phyloP scores from a whole-genome alignment of 2,329 filamentous ascomycete species.

The Zymoseptoria pseudotritici region DNA sequence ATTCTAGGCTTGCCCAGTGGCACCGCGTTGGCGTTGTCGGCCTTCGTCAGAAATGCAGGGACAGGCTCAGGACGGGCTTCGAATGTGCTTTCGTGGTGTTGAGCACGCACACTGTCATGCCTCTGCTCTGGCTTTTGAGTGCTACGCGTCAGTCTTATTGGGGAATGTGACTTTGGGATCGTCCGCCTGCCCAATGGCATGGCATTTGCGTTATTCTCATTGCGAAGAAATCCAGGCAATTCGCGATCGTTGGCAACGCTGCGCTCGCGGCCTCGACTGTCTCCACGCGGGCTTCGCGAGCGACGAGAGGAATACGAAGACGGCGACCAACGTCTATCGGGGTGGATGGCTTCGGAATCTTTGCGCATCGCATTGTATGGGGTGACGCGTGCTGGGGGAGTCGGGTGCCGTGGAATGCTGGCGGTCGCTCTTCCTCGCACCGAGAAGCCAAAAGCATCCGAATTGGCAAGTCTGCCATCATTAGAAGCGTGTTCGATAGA shows the following conservation, averaged over 20 bases:
- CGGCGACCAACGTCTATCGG: not conserved
- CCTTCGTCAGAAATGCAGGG: not conserved
- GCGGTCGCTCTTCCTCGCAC: not conserved
- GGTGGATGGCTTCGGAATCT: not conserved
- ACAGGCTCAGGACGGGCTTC: not conserved
- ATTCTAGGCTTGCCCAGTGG: not conserved
- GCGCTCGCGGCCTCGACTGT: not conserved
- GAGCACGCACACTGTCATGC: not conserved
- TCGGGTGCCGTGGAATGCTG: not conserved
- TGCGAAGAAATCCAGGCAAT: not conserved
- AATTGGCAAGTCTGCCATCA: not conserved
- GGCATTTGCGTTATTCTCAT: not conserved
- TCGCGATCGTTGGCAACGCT: not conserved
- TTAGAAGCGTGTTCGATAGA: not conserved
- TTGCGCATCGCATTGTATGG: not conserved
- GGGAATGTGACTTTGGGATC: not conserved
- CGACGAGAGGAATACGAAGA: not conserved
- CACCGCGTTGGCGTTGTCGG: not conserved
- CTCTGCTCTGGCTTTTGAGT: not conserved
- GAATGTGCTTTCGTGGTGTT: not conserved
- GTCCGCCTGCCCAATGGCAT: not conserved
- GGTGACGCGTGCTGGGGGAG: not conserved
- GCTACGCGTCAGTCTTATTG: not conserved
- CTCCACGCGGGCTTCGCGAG: not conserved
- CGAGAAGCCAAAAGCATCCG: not conserved